Percentiles rank a stretch among this genome's conserved stretches.
phyloP scores from a whole-genome alignment of 2,329 filamentous ascomycete genomes.

The Blastomyces gilchristii region DNA sequence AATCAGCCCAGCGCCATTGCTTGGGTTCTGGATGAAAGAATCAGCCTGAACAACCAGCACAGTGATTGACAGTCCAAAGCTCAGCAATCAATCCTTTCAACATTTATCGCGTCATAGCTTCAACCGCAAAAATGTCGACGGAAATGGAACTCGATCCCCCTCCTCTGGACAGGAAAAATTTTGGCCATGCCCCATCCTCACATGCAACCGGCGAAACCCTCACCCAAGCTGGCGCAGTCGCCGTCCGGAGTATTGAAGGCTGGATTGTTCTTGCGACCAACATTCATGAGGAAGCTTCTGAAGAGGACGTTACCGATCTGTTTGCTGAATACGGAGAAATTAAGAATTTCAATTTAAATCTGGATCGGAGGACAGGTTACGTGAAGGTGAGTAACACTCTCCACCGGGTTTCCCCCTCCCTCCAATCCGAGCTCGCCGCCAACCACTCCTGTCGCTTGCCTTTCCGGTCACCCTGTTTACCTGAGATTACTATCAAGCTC shows the following conservation, averaged over 20 bases:
- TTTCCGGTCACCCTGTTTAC: neutral
- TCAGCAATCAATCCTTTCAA: neutral
- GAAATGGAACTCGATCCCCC: conserved; percentile 40
- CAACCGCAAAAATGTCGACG: conserved; percentile 27
- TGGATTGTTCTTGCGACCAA: conserved; percentile 63
- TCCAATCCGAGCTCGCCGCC: neutral
- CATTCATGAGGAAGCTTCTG: conserved; percentile 57
- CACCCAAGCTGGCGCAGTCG: conserved; percentile 40
- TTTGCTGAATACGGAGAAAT: conserved; percentile 59
- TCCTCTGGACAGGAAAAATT: conserved; percentile 24
- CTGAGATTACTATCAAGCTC: neutral
- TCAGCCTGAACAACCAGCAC: neutral
- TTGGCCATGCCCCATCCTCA: conserved; percentile 22
- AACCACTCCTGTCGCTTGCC: neutral
- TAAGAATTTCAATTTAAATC: conserved; percentile 56
- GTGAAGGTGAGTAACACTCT: conserved; percentile 46
- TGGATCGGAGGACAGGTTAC: conserved; percentile 56
- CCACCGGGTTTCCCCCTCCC: neutral
- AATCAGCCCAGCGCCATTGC: neutral
- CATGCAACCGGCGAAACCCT: conserved; percentile 31
- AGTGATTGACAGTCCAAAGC: neutral
- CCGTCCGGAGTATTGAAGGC: conserved; percentile 57
- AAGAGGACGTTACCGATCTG: conserved; percentile 55
- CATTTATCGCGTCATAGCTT: neutral
- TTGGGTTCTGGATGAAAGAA: neutral